A percentile compares a stretch with the other conserved stretches of the same genome.
These are phyloP conservation scores for Trichosporon asahii DNA, from an alignment of 1,284 basidiomycete genomes.

Conservation along the genomic window DNA sequence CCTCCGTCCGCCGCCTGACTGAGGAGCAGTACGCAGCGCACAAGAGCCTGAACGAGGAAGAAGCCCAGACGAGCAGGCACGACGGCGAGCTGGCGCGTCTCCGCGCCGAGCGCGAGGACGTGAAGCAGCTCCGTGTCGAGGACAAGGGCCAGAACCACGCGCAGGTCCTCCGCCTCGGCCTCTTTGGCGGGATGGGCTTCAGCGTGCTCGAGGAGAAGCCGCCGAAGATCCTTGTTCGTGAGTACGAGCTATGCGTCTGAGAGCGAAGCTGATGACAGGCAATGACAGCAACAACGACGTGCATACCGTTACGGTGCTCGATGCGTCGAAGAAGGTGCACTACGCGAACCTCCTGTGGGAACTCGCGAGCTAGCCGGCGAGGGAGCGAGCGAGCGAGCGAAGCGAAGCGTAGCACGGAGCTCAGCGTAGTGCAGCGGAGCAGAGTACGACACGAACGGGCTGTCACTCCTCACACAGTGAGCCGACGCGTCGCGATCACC, in stretches of 20 bases:
- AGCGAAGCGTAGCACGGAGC: too few relatives aligned
- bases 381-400: too few relatives aligned
- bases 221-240: conserved; percentile 41
- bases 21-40: conserved; percentile 37
- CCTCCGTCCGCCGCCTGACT: conserved; percentile 36
- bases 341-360: conserved; percentile 46
- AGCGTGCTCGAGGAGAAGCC: conserved; percentile 27
- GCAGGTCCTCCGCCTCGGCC: conserved; percentile 37
- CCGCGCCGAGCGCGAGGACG: conserved; percentile 36
- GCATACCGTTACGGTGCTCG: conserved; percentile 35
- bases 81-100: conserved; percentile 42
- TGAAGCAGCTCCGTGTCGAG: conserved; percentile 17
- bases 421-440: too few relatives aligned
- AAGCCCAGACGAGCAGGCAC: conserved; percentile 33
- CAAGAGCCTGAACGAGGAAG: conserved; percentile 45
- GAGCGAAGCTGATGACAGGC: conserved; percentile 26
- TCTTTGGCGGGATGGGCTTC: conserved; percentile 43
- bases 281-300: conserved; percentile 45
- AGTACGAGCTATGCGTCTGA: conserved; percentile 21
- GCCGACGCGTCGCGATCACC: too few relatives aligned
- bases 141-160: not conserved
- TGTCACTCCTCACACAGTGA: too few relatives aligned
- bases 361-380: conserved; percentile 23
- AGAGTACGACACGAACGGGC: too few relatives aligned
- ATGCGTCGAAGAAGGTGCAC: conserved; percentile 33